A percentile compares a stretch with the other conserved stretches of the same genome.
Evolutionary conservation across 768 basidiomycete genomes (phyloP).

Genomic region (Tylopilus plumbeoviolaceoides): DNA sequence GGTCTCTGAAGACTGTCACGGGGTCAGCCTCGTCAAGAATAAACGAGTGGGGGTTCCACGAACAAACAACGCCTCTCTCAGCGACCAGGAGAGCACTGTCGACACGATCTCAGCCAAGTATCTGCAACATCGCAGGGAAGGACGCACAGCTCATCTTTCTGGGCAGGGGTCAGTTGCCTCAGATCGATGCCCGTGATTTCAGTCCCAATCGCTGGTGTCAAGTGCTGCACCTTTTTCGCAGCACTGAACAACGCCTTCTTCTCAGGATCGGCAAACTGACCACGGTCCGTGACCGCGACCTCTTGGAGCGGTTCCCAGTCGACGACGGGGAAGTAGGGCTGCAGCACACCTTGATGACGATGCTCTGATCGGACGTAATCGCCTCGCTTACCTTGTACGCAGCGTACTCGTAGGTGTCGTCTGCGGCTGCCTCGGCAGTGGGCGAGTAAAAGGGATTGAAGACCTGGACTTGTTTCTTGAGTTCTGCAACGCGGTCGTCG

Average conservation of each 20-base stretch:
- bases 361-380: not conserved
- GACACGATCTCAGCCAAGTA: constrained; percentile 6
- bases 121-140: not conserved
- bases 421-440: constrained; percentile 44
- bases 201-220: constrained; percentile 72
- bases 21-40: not conserved
- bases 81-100: constrained; percentile 66
- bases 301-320: constrained; percentile 62
- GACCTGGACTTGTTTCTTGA: constrained; percentile 27
- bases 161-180: constrained; percentile 55
- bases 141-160: constrained; percentile 77
- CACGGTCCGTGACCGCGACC: constrained; percentile 61
- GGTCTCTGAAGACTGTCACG: constrained; percentile 64
- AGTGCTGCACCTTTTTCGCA: constrained; percentile 60
- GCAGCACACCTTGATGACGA: not conserved
- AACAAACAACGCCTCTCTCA: constrained; percentile 75
- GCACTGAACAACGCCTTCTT: constrained; percentile 64
- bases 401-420: constrained; percentile 50
- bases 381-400: constrained; percentile 50
- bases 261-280: constrained; percentile 59
- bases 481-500: constrained; percentile 15
- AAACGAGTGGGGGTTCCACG: constrained; percentile 17
- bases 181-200: constrained; percentile 74
- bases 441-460: constrained; percentile 73
- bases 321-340: constrained; percentile 65